Evolutionary conservation across 2,329 filamentous ascomycete species (phyloP).

Genomic region (Macrophomina pseudophaseolina): DNA sequence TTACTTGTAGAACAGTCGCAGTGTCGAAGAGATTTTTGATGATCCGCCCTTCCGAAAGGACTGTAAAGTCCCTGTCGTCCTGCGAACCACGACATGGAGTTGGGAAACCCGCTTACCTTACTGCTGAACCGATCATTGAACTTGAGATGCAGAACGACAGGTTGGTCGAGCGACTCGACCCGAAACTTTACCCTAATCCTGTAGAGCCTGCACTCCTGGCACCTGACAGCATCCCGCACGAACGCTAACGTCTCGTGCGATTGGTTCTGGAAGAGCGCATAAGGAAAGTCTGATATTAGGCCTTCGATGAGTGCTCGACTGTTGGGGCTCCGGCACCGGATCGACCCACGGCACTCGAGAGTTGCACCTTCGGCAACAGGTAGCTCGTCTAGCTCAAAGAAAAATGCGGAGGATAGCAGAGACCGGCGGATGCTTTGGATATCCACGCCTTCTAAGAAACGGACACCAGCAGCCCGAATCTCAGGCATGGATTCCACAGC

Average conservation of each 20-base stretch:
- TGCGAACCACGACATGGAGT: constrained; percentile 2
- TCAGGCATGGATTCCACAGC: background rate
- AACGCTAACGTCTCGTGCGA: background rate
- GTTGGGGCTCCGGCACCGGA: background rate
- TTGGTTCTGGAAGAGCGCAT: background rate
- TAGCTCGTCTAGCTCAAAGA: constrained; percentile 3
- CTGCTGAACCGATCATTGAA: background rate
- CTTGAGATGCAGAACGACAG: background rate
- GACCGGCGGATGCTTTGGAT: constrained; percentile 1
- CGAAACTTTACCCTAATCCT: background rate
- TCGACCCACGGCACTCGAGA: background rate
- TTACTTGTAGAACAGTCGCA: background rate
- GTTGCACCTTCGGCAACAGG: background rate
- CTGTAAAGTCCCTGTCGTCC: background rate
- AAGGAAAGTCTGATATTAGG: background rate
- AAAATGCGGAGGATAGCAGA: background rate
- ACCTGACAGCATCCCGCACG: background rate
- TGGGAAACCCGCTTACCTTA: background rate
- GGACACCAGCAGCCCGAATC: background rate
- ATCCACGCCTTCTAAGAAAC: background rate
- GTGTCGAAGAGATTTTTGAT: background rate
- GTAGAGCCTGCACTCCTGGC: background rate
- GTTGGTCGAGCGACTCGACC: background rate
- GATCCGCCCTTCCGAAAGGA: background rate
- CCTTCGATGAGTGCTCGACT: background rate